Conservation (phyloP, 2,329 filamentous ascomycete genomes). For the Colletotrichum ledebouriae region DNA sequence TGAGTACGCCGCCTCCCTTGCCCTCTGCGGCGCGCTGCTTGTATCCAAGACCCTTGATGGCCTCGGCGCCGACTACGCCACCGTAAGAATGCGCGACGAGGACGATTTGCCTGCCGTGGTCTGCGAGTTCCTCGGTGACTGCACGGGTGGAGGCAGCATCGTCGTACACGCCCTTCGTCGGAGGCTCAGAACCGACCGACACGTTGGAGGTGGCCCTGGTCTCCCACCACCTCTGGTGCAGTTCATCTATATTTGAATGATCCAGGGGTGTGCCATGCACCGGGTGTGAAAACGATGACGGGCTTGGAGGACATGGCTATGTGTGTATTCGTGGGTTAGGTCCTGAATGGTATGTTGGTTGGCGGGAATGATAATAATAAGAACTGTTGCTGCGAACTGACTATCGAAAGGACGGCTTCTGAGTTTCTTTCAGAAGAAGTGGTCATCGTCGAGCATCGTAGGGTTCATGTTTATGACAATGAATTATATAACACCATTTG, state of each 20-base stretch:
- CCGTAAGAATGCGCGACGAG: slow-evolving; percentile 59
- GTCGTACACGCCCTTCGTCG: slow-evolving; percentile 45
- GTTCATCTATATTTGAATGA: slow-evolving; percentile 48
- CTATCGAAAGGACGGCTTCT: fast-evolving
- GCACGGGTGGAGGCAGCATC: slow-evolving; percentile 51
- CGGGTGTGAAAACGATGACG: slow-evolving; percentile 54
- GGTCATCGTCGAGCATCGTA: no score
- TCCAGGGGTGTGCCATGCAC: slow-evolving; percentile 54
- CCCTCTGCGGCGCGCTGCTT: slow-evolving; percentile 49
- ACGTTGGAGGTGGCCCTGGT: slow-evolving; percentile 49
- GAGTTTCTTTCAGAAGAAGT: not conserved
- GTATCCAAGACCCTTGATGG: slow-evolving; percentile 52
- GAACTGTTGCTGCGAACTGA: no score
- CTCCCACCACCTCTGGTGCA: slow-evolving; percentile 50
- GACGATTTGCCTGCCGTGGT: slow-evolving; percentile 55
- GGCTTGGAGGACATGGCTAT: slow-evolving; percentile 30
- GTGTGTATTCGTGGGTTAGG: not conserved
- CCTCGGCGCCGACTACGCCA: slow-evolving; percentile 55
- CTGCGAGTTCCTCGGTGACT: slow-evolving; percentile 47
- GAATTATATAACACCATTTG: no score
- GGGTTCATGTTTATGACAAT: no score
- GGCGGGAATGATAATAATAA: not conserved
- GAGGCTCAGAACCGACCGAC: slow-evolving; percentile 50
- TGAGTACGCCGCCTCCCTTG: slow-evolving; percentile 54
- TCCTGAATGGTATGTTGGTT: fast-evolving